Evolutionary conservation across 2,329 filamentous ascomycete genomes (phyloP), one percentile per base, ranked within the genome.

Genomic region (Diaporthe velutina): DNA sequence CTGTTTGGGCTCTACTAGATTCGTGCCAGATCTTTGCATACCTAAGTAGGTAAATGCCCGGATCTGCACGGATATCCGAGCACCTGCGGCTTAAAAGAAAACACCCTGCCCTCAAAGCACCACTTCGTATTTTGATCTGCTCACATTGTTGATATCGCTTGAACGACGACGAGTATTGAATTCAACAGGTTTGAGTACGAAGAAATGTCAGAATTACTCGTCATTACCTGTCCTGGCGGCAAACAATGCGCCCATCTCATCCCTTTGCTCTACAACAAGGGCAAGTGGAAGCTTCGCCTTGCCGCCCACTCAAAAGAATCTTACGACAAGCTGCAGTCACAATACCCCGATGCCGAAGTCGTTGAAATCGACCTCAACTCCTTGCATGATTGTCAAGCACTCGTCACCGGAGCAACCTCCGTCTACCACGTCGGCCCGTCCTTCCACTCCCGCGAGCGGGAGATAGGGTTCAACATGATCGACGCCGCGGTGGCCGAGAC

Each of bases 141-240:
- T n/a, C n/a, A n/a, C n/a, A n/a, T n/a, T n/a, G n/a, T n/a, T n/a
- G n/a, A n/a, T n/a, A n/a, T n/a, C n/a, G n/a, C n/a, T n/a, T n/a
- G n/a, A 6, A 1, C 19, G 40, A 30, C 40, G 5, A 25, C n/a
- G 1, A 6, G 10, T 15, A 33, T 4, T 13, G 6, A 33, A 8
- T 2, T 8, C 28, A n/a, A n/a, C 9, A 8, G 15, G 19, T 4
- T 5, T 12, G 10, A 35, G 15, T 2, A 7, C 22, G 3, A 4
- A 52, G 19, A 3, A 9, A 76, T 76, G 75, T 80, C 80, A 30
- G 81, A 84, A 55, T 57, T 84, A 48, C 76, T 86, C 38, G 80
- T 84, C 40, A 75, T 86, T 35, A 85, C 83, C 50, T 83, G 80
- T 71, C 82, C 84, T 7, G 80, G 80, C 30, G 83, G 84, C 60